Evolutionary conservation across 371 early-diverging fungal genomes (phyloP).

Genomic region (Smittium mucronatum): DNA sequence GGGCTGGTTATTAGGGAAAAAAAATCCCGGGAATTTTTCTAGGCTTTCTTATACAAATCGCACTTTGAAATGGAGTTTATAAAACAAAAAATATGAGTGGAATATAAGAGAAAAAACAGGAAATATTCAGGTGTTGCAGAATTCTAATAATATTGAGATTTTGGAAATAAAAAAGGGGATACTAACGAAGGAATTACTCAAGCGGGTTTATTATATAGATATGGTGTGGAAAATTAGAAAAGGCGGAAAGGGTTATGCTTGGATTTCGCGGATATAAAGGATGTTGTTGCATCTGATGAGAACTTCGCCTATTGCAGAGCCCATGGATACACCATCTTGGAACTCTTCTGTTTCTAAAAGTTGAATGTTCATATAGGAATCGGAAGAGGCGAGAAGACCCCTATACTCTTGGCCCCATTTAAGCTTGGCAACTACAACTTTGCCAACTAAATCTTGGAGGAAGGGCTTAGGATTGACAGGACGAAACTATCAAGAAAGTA

Average conservation of each 20-base stretch:
- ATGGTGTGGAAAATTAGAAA: not conserved
- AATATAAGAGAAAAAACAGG: no score
- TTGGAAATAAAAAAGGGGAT: no score
- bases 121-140: no score
- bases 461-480: constrained; percentile 97
- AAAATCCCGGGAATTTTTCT: no score
- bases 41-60: no score
- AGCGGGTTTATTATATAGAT: no score
- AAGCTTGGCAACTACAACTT: constrained; percentile 79
- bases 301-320: constrained; percentile 76
- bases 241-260: not conserved
- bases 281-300: constrained; percentile 88
- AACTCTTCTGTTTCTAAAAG: constrained; percentile 65
- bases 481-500: constrained; percentile 39
- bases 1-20: no score
- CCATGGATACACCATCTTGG: constrained; percentile 77
- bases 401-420: constrained; percentile 98
- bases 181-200: no score
- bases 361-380: constrained; percentile 96
- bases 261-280: constrained; percentile 53
- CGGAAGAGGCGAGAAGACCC: constrained; percentile 78
- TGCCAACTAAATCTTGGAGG: constrained; percentile 80
- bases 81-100: no score
- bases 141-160: no score
- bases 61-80: no score